phyloP scores from a whole-genome alignment of 805 yeast species.

The Starmerella sirachaensis region DNA sequence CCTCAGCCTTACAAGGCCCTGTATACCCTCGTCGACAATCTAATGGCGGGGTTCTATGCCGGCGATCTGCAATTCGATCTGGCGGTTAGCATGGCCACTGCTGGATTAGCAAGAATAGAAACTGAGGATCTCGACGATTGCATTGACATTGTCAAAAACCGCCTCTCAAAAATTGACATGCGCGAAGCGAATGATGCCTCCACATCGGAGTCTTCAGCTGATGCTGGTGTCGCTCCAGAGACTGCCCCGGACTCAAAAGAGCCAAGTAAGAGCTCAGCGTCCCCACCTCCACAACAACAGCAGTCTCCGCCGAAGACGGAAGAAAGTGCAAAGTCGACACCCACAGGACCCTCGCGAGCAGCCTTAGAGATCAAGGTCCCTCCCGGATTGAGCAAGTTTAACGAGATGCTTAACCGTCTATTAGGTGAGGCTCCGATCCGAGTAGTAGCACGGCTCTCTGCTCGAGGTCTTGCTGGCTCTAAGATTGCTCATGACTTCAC shows the following conservation, averaged over 20 bases:
- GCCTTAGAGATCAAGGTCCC: constrained; percentile 18
- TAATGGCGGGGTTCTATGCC: constrained; percentile 57
- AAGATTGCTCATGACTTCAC: constrained; percentile 37
- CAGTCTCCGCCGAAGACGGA: not conserved
- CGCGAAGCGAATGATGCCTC: no score
- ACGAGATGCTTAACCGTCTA: constrained; percentile 11
- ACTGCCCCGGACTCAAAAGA: no score
- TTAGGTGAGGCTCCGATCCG: constrained; percentile 16
- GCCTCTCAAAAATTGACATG: constrained; percentile 32
- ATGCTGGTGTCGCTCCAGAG: no score
- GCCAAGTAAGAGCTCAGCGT: no score
- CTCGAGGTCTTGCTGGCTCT: constrained; percentile 51
- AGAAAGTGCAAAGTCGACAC: not conserved
- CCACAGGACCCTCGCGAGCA: constrained; percentile 15
- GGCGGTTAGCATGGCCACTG: constrained; percentile 50
- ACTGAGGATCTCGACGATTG: constrained; percentile 48
- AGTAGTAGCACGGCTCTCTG: constrained; percentile 17
- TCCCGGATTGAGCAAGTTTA: constrained; percentile 6
- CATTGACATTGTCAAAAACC: constrained; percentile 51
- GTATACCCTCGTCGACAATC: constrained; percentile 57
- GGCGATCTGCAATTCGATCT: constrained; percentile 53
- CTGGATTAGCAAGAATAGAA: constrained; percentile 49
- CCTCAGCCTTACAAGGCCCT: constrained; percentile 42
- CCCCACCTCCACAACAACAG: no score
- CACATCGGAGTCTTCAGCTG: no score